phyloP scores from a whole-genome alignment of 169 alveolate species.

The Babesia bovis region DNA sequence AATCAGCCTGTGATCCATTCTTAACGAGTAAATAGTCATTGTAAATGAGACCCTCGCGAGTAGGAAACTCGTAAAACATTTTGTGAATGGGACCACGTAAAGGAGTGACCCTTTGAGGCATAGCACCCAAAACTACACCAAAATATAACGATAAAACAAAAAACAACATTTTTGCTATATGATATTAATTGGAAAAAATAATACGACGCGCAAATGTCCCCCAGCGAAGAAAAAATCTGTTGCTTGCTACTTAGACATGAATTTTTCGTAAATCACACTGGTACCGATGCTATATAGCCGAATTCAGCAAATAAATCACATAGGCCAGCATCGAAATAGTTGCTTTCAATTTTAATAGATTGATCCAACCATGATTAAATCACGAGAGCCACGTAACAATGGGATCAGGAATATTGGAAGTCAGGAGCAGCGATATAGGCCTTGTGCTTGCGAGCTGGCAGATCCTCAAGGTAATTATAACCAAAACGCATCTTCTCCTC shows the following conservation, averaged over 20 bases:
- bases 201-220: background rate
- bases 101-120: background rate
- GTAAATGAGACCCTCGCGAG: background rate
- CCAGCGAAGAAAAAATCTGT: slow-evolving; percentile 3
- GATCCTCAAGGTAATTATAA: slow-evolving; percentile 75
- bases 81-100: background rate
- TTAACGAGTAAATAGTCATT: background rate
- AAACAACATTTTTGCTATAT: background rate
- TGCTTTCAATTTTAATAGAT: no score
- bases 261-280: no score
- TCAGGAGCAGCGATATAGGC: slow-evolving; percentile 87
- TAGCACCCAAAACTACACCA: background rate
- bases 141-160: background rate
- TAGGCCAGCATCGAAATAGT: no score
- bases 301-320: no score
- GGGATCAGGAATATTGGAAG: slow-evolving; percentile 77
- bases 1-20: background rate
- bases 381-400: no score
- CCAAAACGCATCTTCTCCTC: slow-evolving; percentile 83
- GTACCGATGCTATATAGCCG: no score
- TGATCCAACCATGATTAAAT: no score
- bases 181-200: background rate
- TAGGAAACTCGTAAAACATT: background rate
- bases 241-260: background rate
- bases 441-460: slow-evolving; percentile 79